Conservation (phyloP, 768 basidiomycete genomes). For the Trametes punicea region DNA sequence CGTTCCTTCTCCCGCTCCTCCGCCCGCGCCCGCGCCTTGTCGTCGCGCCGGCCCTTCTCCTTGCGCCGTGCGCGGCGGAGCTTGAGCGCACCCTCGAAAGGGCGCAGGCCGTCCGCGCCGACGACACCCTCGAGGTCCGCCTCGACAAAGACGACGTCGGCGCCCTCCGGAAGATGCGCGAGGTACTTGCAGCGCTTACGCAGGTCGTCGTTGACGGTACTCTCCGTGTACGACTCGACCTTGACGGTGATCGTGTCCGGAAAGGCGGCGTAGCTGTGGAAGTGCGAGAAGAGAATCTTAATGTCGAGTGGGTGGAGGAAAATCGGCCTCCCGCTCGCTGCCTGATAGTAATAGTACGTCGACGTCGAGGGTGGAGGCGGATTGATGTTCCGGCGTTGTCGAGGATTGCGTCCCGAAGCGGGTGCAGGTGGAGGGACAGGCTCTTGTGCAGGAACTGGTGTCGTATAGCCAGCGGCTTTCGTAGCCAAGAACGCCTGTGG, state of each 20-base stretch:
- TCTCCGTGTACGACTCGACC: slow-evolving; percentile 74
- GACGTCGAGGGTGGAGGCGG: slow-evolving; percentile 85
- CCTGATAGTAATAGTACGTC: slow-evolving; percentile 95
- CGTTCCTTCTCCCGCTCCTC: slow-evolving; percentile 70
- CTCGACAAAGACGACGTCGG: slow-evolving; percentile 93
- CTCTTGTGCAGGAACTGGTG: background rate
- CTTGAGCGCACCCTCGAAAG: slow-evolving; percentile 80
- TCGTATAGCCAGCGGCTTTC: slow-evolving; percentile 27
- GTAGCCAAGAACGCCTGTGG: slow-evolving; percentile 59
- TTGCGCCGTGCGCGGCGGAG: slow-evolving; percentile 68
- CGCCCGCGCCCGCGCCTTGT: slow-evolving; percentile 72
- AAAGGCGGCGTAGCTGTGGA: slow-evolving; percentile 74
- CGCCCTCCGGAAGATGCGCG: slow-evolving; percentile 84
- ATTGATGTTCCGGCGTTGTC: slow-evolving; percentile 75
- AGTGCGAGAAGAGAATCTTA: slow-evolving; percentile 85
- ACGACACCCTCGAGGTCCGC: slow-evolving; percentile 79
- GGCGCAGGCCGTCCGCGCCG: slow-evolving; percentile 68
- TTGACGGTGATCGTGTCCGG: slow-evolving; percentile 77
- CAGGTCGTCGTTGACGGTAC: slow-evolving; percentile 88
- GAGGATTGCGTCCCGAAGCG: slow-evolving; percentile 47
- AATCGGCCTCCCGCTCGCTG: slow-evolving; percentile 83
- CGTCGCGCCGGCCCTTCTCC: slow-evolving; percentile 84
- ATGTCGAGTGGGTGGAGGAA: slow-evolving; percentile 97
- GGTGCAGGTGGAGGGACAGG: slow-evolving; percentile 25
- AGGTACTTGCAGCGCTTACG: slow-evolving; percentile 96